Evolutionary conservation across 192 early-diverging fungal species (phyloP), one percentile per base, ranked within the genome.

Genomic region (Backusella mclennaniae): DNA sequence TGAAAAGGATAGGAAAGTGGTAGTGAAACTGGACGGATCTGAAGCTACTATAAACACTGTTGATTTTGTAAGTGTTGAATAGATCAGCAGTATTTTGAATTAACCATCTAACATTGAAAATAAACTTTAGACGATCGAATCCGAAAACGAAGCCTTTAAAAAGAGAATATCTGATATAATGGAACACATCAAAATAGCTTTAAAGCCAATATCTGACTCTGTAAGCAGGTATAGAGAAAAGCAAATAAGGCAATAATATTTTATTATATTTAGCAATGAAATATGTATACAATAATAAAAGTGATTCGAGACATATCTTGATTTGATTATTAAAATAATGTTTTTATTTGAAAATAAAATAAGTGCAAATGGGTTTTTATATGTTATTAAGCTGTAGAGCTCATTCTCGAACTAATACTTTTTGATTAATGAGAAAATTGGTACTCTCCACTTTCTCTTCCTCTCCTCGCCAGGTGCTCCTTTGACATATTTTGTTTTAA

Each of bases 141-240:
- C 67, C 46, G 80, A 82, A 33, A 56, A 78, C 72, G 80, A 75
- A 6, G 56, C 21, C 6, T 72, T 82, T 3, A 73, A 75, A 11
- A 82, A 78, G 19, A 68, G 80, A 39, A 63, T 82, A 14, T 56
- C 70, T 11, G 68, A 75, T 59, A 74, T 82, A 17, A 19, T 82
- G 29, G 73, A 82, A 8, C 53, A 70, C 35, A 67, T 82, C 11
- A 69, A 74, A 36, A 73, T 52, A 42, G 42, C 76, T 41, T 52
- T 82, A 52, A 77, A 78, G 23, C 80, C 80, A 8, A 67, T 82
- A 68, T 6, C 33, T 3, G 29, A 68, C 23, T 12, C 26, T 63
- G 23, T 15, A 63, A 63, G 21, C 56, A 63, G 26, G 21, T 23
- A 29, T 29, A 29, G 23, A 63, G 56, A 63, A 63, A 63, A 63